phyloP scores from a whole-genome alignment of 2,329 filamentous ascomycete species.

The Cercospora berteroae region DNA sequence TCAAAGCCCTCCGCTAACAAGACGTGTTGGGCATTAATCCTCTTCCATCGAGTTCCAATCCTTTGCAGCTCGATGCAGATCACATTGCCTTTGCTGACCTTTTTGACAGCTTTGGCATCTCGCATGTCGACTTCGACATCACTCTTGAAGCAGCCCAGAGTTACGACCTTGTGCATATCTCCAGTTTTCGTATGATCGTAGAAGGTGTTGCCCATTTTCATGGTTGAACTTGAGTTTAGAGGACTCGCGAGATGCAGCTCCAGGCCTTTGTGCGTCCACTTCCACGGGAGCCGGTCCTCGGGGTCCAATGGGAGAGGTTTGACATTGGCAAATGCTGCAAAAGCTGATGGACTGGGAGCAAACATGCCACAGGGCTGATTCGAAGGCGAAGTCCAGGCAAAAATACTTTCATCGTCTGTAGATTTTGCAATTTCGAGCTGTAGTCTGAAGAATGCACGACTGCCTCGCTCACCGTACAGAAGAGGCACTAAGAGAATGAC shows the following conservation, averaged over 20 bases:
- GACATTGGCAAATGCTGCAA: slow-evolving; percentile 5
- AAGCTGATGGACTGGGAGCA: slow-evolving; percentile 7
- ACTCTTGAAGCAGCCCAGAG: slow-evolving; percentile 6
- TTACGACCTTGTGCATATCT: slow-evolving; percentile 2
- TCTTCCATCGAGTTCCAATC: slow-evolving; percentile 8
- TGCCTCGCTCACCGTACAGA: slow-evolving; percentile 15
- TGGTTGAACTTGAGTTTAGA: background rate
- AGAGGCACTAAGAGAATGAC: slow-evolving; percentile 8
- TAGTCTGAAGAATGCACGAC: slow-evolving; percentile 8
- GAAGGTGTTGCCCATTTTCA: slow-evolving; percentile 1
- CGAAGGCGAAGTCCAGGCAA: slow-evolving; percentile 23
- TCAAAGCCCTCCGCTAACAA: background rate
- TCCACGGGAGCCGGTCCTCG: slow-evolving; percentile 5
- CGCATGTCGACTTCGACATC: background rate
- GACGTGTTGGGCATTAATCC: slow-evolving; percentile 5
- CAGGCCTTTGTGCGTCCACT: slow-evolving; percentile 6
- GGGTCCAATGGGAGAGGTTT: background rate
- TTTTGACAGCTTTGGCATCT: slow-evolving; percentile 2
- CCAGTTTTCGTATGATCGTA: slow-evolving; percentile 2
- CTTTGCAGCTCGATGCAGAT: slow-evolving; percentile 6
- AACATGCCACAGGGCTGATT: slow-evolving; percentile 7
- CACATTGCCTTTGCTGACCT: slow-evolving; percentile 6
- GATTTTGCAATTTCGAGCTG: slow-evolving; percentile 8
- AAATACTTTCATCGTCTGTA: slow-evolving; percentile 24
- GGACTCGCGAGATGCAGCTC: slow-evolving; percentile 2